Percentiles rank a stretch among this genome's conserved stretches.
phyloP scores from a whole-genome alignment of 2,329 filamentous ascomycete genomes.

The Epicoccum nigrum region DNA sequence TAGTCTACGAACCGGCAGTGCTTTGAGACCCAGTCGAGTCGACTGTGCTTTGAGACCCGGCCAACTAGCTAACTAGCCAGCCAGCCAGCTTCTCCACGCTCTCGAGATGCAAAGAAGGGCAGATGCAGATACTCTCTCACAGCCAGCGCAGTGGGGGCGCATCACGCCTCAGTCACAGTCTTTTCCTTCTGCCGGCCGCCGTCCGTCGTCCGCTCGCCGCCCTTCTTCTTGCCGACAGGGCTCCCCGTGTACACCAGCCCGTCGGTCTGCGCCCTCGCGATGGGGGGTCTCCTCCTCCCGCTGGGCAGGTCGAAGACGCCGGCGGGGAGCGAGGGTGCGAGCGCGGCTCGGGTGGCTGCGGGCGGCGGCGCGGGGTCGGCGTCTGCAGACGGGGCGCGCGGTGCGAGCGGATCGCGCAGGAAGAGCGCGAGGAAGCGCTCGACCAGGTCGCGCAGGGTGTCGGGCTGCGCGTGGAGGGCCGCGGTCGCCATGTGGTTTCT shows the following conservation, averaged over 20 bases:
- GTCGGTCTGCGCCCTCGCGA: slow-evolving; percentile 25
- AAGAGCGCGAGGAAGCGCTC: slow-evolving; percentile 56
- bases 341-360: slow-evolving; percentile 31
- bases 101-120: no score
- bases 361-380: no score
- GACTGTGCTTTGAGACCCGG: no score
- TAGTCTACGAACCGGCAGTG: no score
- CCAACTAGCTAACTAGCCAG: no score
- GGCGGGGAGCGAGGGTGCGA: slow-evolving; percentile 32
- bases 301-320: slow-evolving; percentile 46
- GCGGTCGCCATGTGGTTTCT: slow-evolving; percentile 48
- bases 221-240: slow-evolving; percentile 31
- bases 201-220: neutral
- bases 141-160: no score
- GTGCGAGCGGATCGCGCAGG: slow-evolving; percentile 52
- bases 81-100: no score
- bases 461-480: slow-evolving; percentile 49
- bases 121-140: no score
- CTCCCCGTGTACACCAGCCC: slow-evolving; percentile 30
- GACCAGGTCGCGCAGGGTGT: slow-evolving; percentile 54
- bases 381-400: slow-evolving; percentile 23
- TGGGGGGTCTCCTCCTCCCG: slow-evolving; percentile 21
- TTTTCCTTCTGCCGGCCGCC: no score
- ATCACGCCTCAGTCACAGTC: no score
- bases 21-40: no score